A percentile compares a stretch with the other conserved stretches of the same genome.
phyloP scores from a whole-genome alignment of 805 yeast species.

The Suhomyces faveliae region DNA sequence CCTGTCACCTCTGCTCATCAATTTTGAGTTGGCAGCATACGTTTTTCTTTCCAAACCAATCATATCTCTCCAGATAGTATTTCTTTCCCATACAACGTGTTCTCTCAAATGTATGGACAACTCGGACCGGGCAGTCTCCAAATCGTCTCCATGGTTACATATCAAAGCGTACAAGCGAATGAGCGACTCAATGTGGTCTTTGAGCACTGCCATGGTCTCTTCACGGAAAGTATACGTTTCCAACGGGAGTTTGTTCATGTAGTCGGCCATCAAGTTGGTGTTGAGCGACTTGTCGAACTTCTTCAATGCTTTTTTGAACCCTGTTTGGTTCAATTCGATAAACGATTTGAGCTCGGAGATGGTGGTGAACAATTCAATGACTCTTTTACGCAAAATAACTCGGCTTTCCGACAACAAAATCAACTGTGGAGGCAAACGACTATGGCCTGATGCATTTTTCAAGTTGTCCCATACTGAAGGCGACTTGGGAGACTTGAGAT shows the following conservation, averaged over 20 bases:
- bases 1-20: slow-evolving; percentile 3
- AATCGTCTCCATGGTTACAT: slow-evolving; percentile 32
- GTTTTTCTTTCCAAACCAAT: slow-evolving; percentile 45
- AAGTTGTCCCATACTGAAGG: slow-evolving; percentile 32
- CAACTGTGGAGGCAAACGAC: slow-evolving; percentile 31
- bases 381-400: slow-evolving; percentile 45
- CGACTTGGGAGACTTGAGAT: slow-evolving; percentile 36
- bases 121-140: slow-evolving; percentile 50
- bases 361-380: slow-evolving; percentile 44
- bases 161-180: slow-evolving; percentile 38
- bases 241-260: slow-evolving; percentile 46
- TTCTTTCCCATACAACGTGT: slow-evolving; percentile 56
- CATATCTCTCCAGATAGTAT: slow-evolving; percentile 58
- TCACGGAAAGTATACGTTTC: slow-evolving; percentile 40
- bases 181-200: slow-evolving; percentile 32
- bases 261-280: slow-evolving; percentile 41
- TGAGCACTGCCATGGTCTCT: slow-evolving; percentile 28
- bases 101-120: slow-evolving; percentile 56
- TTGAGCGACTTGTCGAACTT: slow-evolving; percentile 53
- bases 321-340: slow-evolving; percentile 52
- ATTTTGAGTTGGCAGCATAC: slow-evolving; percentile 27
- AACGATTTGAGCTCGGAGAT: slow-evolving; percentile 50
- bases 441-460: slow-evolving; percentile 16
- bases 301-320: slow-evolving; percentile 52
- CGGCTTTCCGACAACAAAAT: slow-evolving; percentile 47